A percentile compares a stretch with the other conserved stretches of the same genome.
These are phyloP conservation scores for Dichomitus squalens DNA, from an alignment of 1,284 basidiomycete species.

Conservation along the genomic window DNA sequence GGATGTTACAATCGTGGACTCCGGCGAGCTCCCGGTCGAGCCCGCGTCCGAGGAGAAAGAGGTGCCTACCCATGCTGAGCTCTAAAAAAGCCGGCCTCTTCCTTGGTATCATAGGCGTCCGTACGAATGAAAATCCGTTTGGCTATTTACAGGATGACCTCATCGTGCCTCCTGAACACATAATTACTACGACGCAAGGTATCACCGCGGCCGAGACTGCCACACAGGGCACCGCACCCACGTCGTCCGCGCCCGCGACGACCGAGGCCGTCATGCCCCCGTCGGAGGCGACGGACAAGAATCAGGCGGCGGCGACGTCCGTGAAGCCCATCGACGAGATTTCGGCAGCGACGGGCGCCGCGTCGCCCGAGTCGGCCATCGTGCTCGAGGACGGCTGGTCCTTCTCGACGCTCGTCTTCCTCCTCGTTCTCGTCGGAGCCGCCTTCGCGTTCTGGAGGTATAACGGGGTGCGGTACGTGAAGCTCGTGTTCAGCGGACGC, in stretches of 20 bases:
- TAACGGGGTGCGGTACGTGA: slow-evolving; percentile 51
- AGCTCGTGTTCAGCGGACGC: slow-evolving; percentile 41
- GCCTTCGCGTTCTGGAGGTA: slow-evolving; percentile 60
- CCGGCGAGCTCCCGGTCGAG: slow-evolving; percentile 80
- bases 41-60: slow-evolving; percentile 68
- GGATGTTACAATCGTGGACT: slow-evolving; percentile 78
- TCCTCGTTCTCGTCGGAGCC: slow-evolving; percentile 32
- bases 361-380: slow-evolving; percentile 9
- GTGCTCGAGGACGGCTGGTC: slow-evolving; percentile 20
- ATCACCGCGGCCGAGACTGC: neutral
- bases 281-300: slow-evolving; percentile 19
- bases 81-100: slow-evolving; percentile 60
- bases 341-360: slow-evolving; percentile 20
- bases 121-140: slow-evolving; percentile 57
- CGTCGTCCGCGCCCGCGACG: neutral
- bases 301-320: slow-evolving; percentile 19
- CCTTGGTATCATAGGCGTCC: slow-evolving; percentile 35
- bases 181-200: neutral
- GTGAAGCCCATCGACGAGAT: slow-evolving; percentile 27
- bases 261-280: slow-evolving; percentile 10
- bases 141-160: slow-evolving; percentile 30
- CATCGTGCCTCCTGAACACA: neutral
- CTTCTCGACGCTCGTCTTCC: slow-evolving; percentile 24
- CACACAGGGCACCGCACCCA: neutral
- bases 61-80: slow-evolving; percentile 92